Conservation (phyloP, 2,329 filamentous ascomycete species). For the Colletotrichum aenigma region DNA sequence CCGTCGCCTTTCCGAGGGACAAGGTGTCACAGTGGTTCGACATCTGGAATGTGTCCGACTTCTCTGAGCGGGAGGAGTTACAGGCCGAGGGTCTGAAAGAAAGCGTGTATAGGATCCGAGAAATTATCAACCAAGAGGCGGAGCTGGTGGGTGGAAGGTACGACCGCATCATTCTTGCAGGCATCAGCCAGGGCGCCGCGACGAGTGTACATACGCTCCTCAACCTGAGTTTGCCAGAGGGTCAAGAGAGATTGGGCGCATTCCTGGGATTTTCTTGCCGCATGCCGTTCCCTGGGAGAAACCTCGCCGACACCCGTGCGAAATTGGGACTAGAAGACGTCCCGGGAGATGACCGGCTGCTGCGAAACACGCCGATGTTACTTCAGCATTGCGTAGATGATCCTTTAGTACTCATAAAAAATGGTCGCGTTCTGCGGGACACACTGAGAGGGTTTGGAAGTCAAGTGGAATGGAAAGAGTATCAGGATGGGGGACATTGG, state of each 20-base stretch:
- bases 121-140: constrained; percentile 39
- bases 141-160: constrained; percentile 36
- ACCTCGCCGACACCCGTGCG: constrained; percentile 33
- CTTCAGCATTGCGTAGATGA: constrained; percentile 51
- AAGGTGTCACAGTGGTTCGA: constrained; percentile 54
- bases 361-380: constrained; percentile 47
- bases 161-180: constrained; percentile 45
- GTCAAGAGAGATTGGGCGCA: constrained; percentile 27
- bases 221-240: constrained; percentile 30
- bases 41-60: constrained; percentile 46
- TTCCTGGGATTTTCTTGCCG: constrained; percentile 43
- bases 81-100: constrained; percentile 45
- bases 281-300: constrained; percentile 36
- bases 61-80: constrained; percentile 44
- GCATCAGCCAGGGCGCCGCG: constrained; percentile 51
- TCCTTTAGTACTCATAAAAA: constrained; percentile 39
- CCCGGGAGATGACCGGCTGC: constrained; percentile 29
- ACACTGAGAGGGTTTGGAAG: constrained; percentile 40
- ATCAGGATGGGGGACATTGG: constrained; percentile 47
- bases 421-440: constrained; percentile 38
- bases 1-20: constrained; percentile 22
- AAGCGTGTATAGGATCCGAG: constrained; percentile 35
- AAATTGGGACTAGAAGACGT: constrained; percentile 31
- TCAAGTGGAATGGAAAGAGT: constrained; percentile 43
- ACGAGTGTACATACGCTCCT: constrained; percentile 42